phyloP scores from a whole-genome alignment of 1,284 basidiomycete species.

The Anthracocystis walkeri region DNA sequence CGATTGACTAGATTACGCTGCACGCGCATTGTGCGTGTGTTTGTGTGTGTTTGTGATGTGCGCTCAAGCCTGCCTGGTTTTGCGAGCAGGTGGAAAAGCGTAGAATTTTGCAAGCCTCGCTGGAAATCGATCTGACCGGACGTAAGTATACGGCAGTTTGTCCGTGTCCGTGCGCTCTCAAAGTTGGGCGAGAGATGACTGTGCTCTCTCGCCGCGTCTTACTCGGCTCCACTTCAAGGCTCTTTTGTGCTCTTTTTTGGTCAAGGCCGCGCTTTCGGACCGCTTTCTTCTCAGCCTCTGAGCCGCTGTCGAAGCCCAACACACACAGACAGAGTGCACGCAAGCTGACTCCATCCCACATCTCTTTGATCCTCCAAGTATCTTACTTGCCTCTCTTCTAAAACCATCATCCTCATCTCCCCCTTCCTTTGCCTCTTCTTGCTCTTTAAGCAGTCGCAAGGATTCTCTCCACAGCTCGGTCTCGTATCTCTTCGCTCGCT shows the following conservation, averaged over 20 bases:
- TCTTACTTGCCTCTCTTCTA: slow-evolving; percentile 14
- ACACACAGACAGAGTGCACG: not conserved
- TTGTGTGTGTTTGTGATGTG: slow-evolving; percentile 1
- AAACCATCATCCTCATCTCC: slow-evolving; percentile 12
- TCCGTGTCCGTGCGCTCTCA: slow-evolving; percentile 10
- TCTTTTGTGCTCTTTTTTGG: not conserved
- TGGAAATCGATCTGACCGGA: slow-evolving; percentile 4
- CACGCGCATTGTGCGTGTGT: not conserved
- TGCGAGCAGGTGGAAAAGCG: not conserved
- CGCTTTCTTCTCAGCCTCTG: slow-evolving; percentile 30
- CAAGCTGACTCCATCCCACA: slow-evolving; percentile 8
- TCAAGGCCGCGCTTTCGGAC: slow-evolving; percentile 26
- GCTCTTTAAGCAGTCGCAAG: slow-evolving; percentile 40
- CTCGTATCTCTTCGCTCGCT: slow-evolving; percentile 43
- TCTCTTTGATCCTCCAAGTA: slow-evolving; percentile 10
- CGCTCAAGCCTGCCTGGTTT: not conserved
- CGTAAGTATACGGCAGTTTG: slow-evolving; percentile 2
- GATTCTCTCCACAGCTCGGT: slow-evolving; percentile 41
- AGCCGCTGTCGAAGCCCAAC: not conserved
- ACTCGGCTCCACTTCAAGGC: slow-evolving; percentile 1
- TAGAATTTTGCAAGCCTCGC: slow-evolving; percentile 5
- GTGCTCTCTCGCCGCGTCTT: not conserved
- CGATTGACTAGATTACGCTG: not conserved
- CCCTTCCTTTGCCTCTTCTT: slow-evolving; percentile 21
- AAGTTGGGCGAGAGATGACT: not conserved